Evolutionary conservation across 352 stramenopile species (phyloP), one percentile per base, ranked within the genome.

Genomic region (Phytophthora megakarya): DNA sequence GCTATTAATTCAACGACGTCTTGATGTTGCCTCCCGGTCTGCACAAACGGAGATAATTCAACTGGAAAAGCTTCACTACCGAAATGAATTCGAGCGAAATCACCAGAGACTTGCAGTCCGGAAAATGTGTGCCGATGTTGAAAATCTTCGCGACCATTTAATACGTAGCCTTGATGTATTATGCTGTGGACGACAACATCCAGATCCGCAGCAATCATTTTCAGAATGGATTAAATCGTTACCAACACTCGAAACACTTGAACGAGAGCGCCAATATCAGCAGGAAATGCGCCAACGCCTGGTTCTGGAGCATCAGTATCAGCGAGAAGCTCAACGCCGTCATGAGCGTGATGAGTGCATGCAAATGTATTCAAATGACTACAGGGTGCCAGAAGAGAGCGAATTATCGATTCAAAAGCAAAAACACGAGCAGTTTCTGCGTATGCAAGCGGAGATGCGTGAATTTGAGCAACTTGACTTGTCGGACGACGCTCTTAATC

Each of bases 191-290:
- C 61, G 82, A n/a, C 19, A 61, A 3, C 82, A 89, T 26, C 70
- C 80, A 22, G 66, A 82, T 9, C 58, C 65, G 0, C 49, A 72
- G 3, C 78, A 89, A 60, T 32, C 45, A 1, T 81, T 91, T 49
- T 45, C 53, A 0, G 70, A 78, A 7, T 91, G 82, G 82, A 75
- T 89, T 3, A 72, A 65, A 19, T 89, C 82, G 0, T 61, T 91
- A 15, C 59, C 73, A 37, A 89, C 82, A 15, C 66, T 89, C 15
- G 68, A 89, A 22, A 88, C 67, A 35, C 61, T 70, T 11, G 66
- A 85, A 19, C 66, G 65, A 26, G 76, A 82, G 12, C 65, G 65
- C 0, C 54, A 67, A 33, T 47, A 69, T 11, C 59, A 77, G 26
- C 62, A 82, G 40, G 64, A 79, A 50, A 62, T 75, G 53, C 74